These are phyloP conservation scores for Sodiomyces alkalinus DNA, from an alignment of 2,329 filamentous ascomycete genomes.

Conservation along the genomic window DNA sequence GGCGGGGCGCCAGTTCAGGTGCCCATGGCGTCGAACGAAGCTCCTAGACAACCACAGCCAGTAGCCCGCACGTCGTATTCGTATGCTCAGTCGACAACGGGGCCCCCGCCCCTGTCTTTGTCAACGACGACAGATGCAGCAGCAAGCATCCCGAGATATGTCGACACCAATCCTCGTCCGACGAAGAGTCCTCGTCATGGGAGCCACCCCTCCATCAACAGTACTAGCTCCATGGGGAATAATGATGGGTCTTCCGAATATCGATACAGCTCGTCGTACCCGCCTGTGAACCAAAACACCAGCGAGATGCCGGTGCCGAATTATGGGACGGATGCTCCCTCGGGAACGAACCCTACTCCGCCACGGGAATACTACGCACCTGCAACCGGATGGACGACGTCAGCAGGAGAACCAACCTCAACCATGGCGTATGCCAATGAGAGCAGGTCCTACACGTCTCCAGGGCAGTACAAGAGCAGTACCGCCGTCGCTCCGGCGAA, in stretches of 20 bases:
- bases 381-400: conserved; percentile 34
- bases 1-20: conserved; percentile 40
- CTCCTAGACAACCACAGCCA: conserved; percentile 30
- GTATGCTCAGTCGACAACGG: conserved; percentile 34
- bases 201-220: conserved; percentile 38
- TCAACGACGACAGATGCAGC: conserved; percentile 22
- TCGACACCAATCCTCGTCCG: conserved; percentile 38
- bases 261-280: conserved; percentile 35
- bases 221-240: conserved; percentile 29
- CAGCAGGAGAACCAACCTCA: conserved; percentile 29
- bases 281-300: conserved; percentile 16
- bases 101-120: conserved; percentile 28
- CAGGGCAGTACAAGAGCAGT: conserved; percentile 31
- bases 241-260: conserved; percentile 38
- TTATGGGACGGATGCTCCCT: conserved; percentile 16
- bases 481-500: conserved; percentile 16
- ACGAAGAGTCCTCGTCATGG: conserved; percentile 40
- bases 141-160: conserved; percentile 40
- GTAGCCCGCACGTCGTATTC: conserved; percentile 39
- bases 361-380: conserved; percentile 39
- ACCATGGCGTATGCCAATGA: conserved; percentile 30
- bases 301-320: conserved; percentile 16
- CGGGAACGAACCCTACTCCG: conserved; percentile 13
- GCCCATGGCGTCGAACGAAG: no score
- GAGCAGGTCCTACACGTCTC: conserved; percentile 31